These are phyloP conservation scores for Barnettozyma californica DNA, from an alignment of 805 yeast genomes.

Conservation along the genomic window DNA sequence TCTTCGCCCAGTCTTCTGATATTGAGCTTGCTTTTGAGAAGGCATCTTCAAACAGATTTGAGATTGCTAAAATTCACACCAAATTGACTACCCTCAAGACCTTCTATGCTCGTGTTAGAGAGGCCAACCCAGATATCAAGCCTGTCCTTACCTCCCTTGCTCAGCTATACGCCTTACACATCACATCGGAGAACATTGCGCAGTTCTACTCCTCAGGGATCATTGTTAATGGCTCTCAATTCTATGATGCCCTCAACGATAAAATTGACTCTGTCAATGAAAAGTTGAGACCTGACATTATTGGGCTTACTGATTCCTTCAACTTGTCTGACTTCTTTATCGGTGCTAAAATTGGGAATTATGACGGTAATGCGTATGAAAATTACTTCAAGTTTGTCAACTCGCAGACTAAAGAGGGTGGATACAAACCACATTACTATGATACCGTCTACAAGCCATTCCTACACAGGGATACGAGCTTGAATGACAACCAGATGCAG, in stretches of 20 bases:
- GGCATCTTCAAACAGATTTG: conserved; percentile 22
- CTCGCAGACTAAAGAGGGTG: conserved; percentile 30
- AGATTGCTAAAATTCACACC: conserved; percentile 33
- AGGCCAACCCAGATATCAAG: conserved; percentile 27
- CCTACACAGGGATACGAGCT: conserved; percentile 15
- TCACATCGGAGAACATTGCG: conserved; percentile 58
- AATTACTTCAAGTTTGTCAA: conserved; percentile 63
- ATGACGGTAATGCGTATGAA: conserved; percentile 77
- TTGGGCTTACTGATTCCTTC: conserved; percentile 80
- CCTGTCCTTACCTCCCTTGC: conserved; percentile 50
- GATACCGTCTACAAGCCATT: conserved; percentile 19
- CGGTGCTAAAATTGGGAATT: conserved; percentile 77
- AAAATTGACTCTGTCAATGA: conserved; percentile 29
- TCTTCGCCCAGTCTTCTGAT: conserved; percentile 9
- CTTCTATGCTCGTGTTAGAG: conserved; percentile 24
- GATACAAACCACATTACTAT: conserved; percentile 54
- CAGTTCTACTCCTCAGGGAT: conserved; percentile 52
- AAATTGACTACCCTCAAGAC: conserved; percentile 30
- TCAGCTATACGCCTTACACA: conserved; percentile 54
- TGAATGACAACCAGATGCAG: conserved; percentile 14
- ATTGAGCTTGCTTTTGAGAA: conserved; percentile 22
- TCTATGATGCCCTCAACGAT: conserved; percentile 28
- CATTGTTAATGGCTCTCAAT: conserved; percentile 31
- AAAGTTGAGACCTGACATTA: conserved; percentile 59
- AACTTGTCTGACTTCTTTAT: conserved; percentile 71